A percentile compares a stretch with the other conserved stretches of the same genome.
Conservation (phyloP, 1,284 basidiomycete species). For the Cryptococcus hybrid region DNA sequence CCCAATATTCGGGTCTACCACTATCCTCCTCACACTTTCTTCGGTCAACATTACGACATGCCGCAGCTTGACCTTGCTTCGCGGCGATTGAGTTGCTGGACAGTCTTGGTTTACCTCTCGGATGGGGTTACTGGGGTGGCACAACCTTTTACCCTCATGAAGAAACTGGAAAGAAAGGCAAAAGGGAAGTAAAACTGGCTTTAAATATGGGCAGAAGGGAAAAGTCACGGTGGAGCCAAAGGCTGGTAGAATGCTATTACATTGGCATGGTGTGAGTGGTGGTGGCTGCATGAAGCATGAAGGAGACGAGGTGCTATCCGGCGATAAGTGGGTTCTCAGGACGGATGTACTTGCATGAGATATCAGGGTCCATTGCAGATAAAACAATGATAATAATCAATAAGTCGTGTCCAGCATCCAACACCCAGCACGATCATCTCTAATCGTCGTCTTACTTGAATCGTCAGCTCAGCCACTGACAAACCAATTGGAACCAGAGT, state of each 20-base stretch:
- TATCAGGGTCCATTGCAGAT: neutral
- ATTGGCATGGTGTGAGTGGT: constrained; percentile 69
- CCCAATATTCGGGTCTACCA: constrained; percentile 49
- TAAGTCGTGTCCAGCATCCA: no score
- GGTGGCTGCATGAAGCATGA: constrained; percentile 74
- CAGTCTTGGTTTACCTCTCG: constrained; percentile 69
- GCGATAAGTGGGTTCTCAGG: constrained; percentile 72
- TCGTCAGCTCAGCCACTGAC: no score
- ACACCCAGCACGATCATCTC: no score
- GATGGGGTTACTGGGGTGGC: constrained; percentile 70
- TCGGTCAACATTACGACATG: constrained; percentile 34
- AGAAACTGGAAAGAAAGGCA: constrained; percentile 17
- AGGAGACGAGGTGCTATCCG: constrained; percentile 64
- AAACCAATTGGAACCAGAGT: no score
- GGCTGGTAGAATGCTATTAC: constrained; percentile 67
- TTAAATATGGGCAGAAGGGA: constrained; percentile 43
- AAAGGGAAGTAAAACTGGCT: neutral
- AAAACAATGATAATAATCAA: no score
- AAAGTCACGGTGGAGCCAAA: constrained; percentile 61
- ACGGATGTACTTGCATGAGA: constrained; percentile 63
- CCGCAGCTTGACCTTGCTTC: constrained; percentile 18
- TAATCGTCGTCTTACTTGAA: no score
- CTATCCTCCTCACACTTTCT: constrained; percentile 36
- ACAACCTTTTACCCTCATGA: constrained; percentile 61
- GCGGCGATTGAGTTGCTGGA: constrained; percentile 60